Base-by-base conservation (phyloP, 176 grass and related monocot species). In the Musa troglodytarum region DNA sequence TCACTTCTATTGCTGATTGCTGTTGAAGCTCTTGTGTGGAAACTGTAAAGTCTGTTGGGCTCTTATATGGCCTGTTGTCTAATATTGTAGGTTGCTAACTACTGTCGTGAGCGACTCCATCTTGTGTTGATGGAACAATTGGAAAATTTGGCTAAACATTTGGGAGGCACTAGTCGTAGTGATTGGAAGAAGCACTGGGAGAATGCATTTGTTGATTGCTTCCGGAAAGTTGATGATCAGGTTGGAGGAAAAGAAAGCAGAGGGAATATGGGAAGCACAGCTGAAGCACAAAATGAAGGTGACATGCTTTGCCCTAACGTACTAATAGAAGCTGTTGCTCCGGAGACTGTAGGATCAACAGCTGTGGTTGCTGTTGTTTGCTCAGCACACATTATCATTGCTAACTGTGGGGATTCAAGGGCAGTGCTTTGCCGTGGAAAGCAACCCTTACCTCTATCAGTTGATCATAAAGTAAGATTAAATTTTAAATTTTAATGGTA, bases 371-470 rank as follows among this genome's bases (percentile, higher is more conserved):
- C 90, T 1, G 80, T 92, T 1, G 51, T 97, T 54, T 92, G 83
- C 73, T 85, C 89, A 10, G 90, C 93, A 0, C 93, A 96, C 53
- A 56, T 96, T 49, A 82, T 97, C 8, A 72, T 97, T 11, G 83
- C 93, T 52, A 97, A 97, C 26, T 97, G 93, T 72, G 93, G 93
- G 2, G 93, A 97, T 83, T 97, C 93, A 0, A 85, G 93, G 15
- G 90, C 88, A 2, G 90, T 97, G 34, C 89, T 97, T 70, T 97
- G 86, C 84, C 79, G 93, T 21, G 86, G 87, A 52, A 97, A 93
- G 71, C 85, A 83, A 71, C 81, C 93, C 14, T 8, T 97, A 70
- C 50, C 85, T 1, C 69, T 97, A 34, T 97, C 93, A 6, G 80
- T 90, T 1, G 93, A 97, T 69, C 93, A 97, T 67, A 97, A 97